These are phyloP conservation scores for Abelmoschus esculentus DNA, from an alignment of 345 rosid genomes.

Conservation along the genomic window DNA sequence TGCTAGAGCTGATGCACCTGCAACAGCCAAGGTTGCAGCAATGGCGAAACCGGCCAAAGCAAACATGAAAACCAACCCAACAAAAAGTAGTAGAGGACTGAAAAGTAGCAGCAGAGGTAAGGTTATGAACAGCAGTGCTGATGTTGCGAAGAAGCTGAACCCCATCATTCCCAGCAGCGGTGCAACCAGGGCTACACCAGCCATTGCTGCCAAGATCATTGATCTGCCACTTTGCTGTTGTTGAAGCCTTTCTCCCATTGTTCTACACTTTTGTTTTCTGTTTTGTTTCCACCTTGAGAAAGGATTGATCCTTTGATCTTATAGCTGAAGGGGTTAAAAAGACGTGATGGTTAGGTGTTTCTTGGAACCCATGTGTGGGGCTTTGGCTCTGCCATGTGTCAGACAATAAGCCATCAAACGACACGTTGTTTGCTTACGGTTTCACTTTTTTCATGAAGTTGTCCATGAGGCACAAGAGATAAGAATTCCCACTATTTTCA, in stretches of 20 bases:
- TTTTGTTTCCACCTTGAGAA: not conserved
- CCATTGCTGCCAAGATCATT: conserved; percentile 21
- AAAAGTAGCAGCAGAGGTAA: conserved; percentile 33
- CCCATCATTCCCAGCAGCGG: conserved; percentile 32
- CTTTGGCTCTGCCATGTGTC: not conserved
- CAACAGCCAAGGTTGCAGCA: conserved; percentile 26
- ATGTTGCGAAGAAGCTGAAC: conserved; percentile 28
- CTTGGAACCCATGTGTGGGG: not conserved
- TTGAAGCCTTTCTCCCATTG: not conserved
- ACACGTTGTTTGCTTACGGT: not conserved
- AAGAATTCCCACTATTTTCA: not conserved
- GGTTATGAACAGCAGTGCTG: conserved; percentile 26
- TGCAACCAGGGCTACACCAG: conserved; percentile 23
- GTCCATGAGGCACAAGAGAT: conserved; percentile 1
- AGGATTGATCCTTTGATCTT: not conserved
- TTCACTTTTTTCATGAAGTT: no score
- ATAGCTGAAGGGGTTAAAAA: not conserved
- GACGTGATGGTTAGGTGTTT: not conserved
- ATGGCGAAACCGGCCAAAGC: conserved; percentile 27
- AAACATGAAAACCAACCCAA: conserved; percentile 17
- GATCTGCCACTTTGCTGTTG: not conserved
- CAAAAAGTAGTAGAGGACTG: conserved; percentile 27
- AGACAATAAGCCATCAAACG: not conserved
- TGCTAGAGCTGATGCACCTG: conserved; percentile 27
- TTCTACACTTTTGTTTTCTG: not conserved